Evolutionary conservation across 2,329 filamentous ascomycete species (phyloP).

Genomic region (Calonectria leucothoes): DNA sequence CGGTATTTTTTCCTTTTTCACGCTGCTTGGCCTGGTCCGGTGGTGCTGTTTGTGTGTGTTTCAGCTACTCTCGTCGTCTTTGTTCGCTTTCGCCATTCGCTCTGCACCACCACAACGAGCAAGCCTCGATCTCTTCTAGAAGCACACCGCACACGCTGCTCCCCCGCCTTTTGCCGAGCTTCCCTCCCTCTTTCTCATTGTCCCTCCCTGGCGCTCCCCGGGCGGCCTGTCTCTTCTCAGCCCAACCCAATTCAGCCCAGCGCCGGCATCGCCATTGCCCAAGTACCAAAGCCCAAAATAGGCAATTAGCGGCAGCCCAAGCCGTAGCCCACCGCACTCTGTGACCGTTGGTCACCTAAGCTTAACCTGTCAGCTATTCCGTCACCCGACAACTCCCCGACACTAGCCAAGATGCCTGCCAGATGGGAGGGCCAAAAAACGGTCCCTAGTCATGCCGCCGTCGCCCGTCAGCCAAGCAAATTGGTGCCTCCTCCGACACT

Average conservation of each 20-base stretch:
- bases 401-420: slow-evolving; percentile 36
- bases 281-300: slow-evolving; percentile 33
- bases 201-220: too few relatives aligned
- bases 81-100: slow-evolving; percentile 1
- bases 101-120: not conserved
- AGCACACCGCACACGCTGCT: not conserved
- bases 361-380: slow-evolving; percentile 1
- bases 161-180: not conserved
- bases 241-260: slow-evolving; percentile 17
- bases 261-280: slow-evolving; percentile 3
- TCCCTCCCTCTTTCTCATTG: not conserved
- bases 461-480: slow-evolving; percentile 31
- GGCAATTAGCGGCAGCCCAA: slow-evolving; percentile 32
- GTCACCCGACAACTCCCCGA: slow-evolving; percentile 19
- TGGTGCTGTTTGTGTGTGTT: slow-evolving; percentile 7
- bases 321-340: slow-evolving; percentile 19
- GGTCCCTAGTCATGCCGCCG: not conserved
- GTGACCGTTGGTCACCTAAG: not conserved
- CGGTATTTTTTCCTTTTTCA: not conserved
- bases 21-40: slow-evolving; percentile 15
- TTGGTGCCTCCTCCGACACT: slow-evolving; percentile 40
- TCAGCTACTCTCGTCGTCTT: slow-evolving; percentile 2
- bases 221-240: slow-evolving; percentile 31
- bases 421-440: slow-evolving; percentile 43
- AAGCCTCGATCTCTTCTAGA: not conserved